Base-by-base conservation (phyloP, 495 filamentous ascomycete genomes). In the Aspergillus haitiensis region DNA sequence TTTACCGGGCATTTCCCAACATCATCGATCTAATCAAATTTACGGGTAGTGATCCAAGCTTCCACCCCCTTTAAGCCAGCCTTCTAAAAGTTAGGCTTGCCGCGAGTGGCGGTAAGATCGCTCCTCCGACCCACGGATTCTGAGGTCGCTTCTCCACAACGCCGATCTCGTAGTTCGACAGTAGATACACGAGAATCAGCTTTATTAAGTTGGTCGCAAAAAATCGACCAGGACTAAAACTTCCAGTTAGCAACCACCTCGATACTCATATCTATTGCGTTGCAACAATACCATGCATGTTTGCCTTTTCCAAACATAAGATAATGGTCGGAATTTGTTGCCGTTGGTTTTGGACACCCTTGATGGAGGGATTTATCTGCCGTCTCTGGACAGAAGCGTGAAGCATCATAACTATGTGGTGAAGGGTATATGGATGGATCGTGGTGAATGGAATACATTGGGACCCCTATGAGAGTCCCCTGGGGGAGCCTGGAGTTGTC, bases 361-460 rank as follows among this genome's bases (percentile, higher is more conserved):
- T 45, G 42, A 15, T 45, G 11, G 10, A 45, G 42, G 42, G 10
- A 1, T 45, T 45, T 45, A 45, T 45, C 42, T 1, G n/a, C 42
- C n/a, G 42, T 45, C 7, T 45, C 42, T 45, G 7, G 42, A 12
- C 42, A 45, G 42, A 45, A 12, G n/a, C 42, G 42, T 15, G 42
- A 12, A 15, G 10, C 7, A 7, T 45, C 42, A 45, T 45, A 45
- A 15, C 11, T 45, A 15, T 45, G 42, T 15, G 42, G 42, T 7
- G 42, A 45, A 2, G 42, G 42, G 42, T 45, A 45, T 45, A 45
- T 45, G 12, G 42, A 45, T 15, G 42, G 42, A 45, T 45, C 42
- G 42, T 45, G 42, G 42, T 45, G 42, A 15, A 45, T 45, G 42
- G 42, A 45, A 45, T 45, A 45, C 42, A 45, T 45, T 45, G 42